A percentile compares a stretch with the other conserved stretches of the same genome.
Conservation (phyloP, 495 filamentous ascomycete species). For the Penicillium coffeae region DNA sequence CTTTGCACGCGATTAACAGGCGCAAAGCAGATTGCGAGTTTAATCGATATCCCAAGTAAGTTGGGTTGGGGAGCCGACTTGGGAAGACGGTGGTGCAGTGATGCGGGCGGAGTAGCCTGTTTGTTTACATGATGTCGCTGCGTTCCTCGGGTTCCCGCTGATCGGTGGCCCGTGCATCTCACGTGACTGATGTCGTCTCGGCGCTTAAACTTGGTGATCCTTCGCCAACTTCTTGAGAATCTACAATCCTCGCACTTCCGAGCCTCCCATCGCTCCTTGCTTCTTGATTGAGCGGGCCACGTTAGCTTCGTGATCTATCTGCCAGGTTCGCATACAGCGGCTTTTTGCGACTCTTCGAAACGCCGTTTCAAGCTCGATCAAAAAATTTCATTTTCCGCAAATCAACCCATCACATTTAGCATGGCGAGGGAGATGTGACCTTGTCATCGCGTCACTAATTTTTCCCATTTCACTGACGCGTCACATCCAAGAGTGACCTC, state of each 20-base stretch:
- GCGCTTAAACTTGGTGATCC: constrained; percentile 12
- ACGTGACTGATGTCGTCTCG: constrained; percentile 27
- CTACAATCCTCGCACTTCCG: too few relatives aligned
- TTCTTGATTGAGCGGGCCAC: not conserved
- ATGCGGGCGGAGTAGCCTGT: constrained; percentile 28
- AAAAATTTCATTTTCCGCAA: not conserved
- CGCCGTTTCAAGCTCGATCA: not conserved
- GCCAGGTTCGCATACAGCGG: not conserved
- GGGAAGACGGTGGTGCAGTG: constrained; percentile 13
- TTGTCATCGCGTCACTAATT: not conserved
- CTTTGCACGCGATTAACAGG: not conserved
- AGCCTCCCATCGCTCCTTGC: too few relatives aligned
- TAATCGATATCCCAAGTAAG: not conserved
- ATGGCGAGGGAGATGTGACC: not conserved
- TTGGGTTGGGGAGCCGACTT: constrained; percentile 3
- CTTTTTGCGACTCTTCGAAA: not conserved
- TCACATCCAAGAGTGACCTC: too few relatives aligned
- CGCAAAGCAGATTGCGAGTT: constrained; percentile 3
- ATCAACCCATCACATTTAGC: not conserved
- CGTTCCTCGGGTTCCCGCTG: constrained; percentile 38
- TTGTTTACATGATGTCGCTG: constrained; percentile 38
- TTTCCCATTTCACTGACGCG: not conserved
- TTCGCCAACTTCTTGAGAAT: not conserved
- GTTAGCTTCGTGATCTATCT: not conserved
- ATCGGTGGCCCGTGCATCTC: constrained; percentile 26